Conservation (phyloP, 2,329 filamentous ascomycete species). For the Neophaeococcomyces aloes region DNA sequence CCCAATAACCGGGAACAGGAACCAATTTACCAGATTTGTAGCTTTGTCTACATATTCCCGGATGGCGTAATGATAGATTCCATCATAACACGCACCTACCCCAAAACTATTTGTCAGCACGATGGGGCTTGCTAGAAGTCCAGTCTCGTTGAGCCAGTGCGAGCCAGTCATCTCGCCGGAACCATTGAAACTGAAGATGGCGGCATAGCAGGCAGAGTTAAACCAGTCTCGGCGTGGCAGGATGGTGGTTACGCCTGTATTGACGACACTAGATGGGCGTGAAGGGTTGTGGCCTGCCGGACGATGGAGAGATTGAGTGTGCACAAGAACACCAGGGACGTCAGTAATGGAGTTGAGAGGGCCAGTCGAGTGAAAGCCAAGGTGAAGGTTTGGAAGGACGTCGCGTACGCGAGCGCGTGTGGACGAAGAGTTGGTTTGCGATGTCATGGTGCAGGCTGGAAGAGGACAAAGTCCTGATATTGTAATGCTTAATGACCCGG, state of each 20-base stretch:
- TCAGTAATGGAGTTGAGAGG: constrained; percentile 36
- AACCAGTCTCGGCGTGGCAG: constrained; percentile 34
- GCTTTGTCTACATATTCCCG: constrained; percentile 33
- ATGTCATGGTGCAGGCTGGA: constrained; percentile 32
- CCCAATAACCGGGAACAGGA: constrained; percentile 47
- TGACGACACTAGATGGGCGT: constrained; percentile 22
- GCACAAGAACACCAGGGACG: constrained; percentile 34
- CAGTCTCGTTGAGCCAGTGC: constrained; percentile 53
- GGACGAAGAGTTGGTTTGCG: too few species aligned
- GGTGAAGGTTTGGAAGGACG: constrained; percentile 28
- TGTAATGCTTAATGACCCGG: too few species aligned
- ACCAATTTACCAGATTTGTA: constrained; percentile 41
- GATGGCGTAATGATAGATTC: constrained; percentile 47
- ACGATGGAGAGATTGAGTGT: constrained; percentile 29
- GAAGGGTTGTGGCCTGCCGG: constrained; percentile 24
- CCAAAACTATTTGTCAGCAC: constrained; percentile 50
- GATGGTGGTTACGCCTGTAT: constrained; percentile 37
- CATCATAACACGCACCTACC: constrained; percentile 49
- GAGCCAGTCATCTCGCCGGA: constrained; percentile 52
- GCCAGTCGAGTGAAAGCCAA: constrained; percentile 24
- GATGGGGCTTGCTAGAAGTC: constrained; percentile 49
- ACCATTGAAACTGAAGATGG: constrained; percentile 52
- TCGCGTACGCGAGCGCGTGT: constrained; percentile 25
- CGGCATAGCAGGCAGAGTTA: constrained; percentile 32
- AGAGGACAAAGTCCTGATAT: neutral